Evolutionary conservation across 192 early-diverging fungal genomes (phyloP).

Genomic region (Paraglomus occultum): DNA sequence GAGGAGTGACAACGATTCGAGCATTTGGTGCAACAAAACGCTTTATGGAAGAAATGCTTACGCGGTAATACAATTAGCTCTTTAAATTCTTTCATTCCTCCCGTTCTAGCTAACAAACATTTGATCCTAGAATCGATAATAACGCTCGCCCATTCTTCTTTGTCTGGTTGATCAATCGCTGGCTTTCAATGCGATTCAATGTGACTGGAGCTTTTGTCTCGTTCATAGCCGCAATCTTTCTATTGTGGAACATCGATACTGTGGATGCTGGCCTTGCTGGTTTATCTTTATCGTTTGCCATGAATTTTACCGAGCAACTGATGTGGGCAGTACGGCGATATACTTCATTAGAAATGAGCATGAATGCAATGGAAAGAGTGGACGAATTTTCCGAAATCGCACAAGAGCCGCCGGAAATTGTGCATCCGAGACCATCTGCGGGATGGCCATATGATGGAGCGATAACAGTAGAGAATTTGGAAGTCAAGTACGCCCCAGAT

Average conservation of each 20-base stretch:
- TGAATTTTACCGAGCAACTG: conserved; percentile 75
- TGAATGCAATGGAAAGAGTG: conserved; percentile 85
- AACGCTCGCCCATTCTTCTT: conserved; percentile 79
- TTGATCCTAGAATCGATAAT: conserved; percentile 46
- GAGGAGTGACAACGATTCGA: conserved; percentile 76
- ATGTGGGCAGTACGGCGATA: conserved; percentile 76
- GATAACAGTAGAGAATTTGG: conserved; percentile 70
- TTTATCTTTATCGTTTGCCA: conserved; percentile 77
- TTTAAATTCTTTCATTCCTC: no score
- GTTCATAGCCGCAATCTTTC: conserved; percentile 63
- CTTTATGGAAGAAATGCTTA: conserved; percentile 61
- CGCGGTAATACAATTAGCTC: conserved; percentile 16
- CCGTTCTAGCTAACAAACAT: no score
- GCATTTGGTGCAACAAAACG: conserved; percentile 70
- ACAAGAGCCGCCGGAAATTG: conserved; percentile 69
- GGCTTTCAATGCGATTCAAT: conserved; percentile 78
- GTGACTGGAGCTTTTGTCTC: conserved; percentile 67
- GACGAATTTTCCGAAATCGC: conserved; percentile 78
- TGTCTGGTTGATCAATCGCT: conserved; percentile 75
- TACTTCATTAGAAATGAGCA: conserved; percentile 77
- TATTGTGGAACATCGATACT: conserved; percentile 46
- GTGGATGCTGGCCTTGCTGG: conserved; percentile 79
- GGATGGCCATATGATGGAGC: conserved; percentile 72
- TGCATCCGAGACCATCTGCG: conserved; percentile 48
- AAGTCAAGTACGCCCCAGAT: conserved; percentile 79